These are phyloP conservation scores for Rosellinia necatrix DNA, from an alignment of 2,329 filamentous ascomycete species.

Conservation along the genomic window DNA sequence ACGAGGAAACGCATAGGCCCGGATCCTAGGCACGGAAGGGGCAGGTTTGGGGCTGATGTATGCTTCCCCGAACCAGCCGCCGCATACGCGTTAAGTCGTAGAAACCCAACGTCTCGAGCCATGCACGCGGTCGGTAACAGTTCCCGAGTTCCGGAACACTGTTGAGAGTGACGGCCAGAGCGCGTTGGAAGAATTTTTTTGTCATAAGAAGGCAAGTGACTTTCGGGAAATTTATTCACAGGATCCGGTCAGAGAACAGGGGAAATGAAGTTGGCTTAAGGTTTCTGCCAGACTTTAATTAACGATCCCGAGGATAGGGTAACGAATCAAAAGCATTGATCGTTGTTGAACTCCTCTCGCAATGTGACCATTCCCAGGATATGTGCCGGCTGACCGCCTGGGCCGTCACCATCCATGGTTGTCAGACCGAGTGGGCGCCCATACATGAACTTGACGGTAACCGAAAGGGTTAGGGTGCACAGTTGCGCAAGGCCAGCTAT, in stretches of 20 bases:
- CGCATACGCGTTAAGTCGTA: constrained; percentile 10
- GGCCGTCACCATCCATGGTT: constrained; percentile 16
- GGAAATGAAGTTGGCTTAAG: constrained; percentile 39
- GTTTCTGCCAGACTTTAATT: constrained; percentile 33
- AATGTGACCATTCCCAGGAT: constrained; percentile 30
- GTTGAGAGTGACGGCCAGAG: constrained; percentile 1
- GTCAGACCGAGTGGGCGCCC: constrained; percentile 15
- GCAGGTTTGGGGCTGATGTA: constrained; percentile 5
- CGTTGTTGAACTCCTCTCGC: constrained; percentile 35
- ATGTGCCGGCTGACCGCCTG: constrained; percentile 27
- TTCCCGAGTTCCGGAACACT: not conserved
- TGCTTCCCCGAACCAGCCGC: not conserved
- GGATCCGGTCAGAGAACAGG: constrained; percentile 7
- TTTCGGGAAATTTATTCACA: not conserved
- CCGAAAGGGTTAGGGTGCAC: constrained; percentile 9
- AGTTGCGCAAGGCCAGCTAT: constrained; percentile 8
- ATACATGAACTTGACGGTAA: constrained; percentile 12
- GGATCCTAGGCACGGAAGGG: not conserved
- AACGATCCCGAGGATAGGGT: constrained; percentile 33
- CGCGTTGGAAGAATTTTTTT: constrained; percentile 5
- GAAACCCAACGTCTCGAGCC: constrained; percentile 1
- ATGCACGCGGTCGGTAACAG: constrained; percentile 12
- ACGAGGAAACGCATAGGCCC: not conserved
- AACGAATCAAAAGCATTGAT: constrained; percentile 39
- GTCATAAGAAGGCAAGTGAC: constrained; percentile 12